These are phyloP conservation scores for peach (Prunus persica) DNA, from an alignment of 306 rosid species.

Conservation along the genomic window Prunus_persica_NCBIv2 NC_034012.1:16831001-16831500, in stretches of 20 bases:
- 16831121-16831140: not conserved
- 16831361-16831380: constrained; percentile 68
- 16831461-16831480: constrained; percentile 84
- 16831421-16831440: constrained; percentile 95
- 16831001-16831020: constrained; percentile 66
- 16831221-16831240: too few species aligned
- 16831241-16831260: too few species aligned
- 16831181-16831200: not conserved
- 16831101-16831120: constrained; percentile 39
- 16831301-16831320: not conserved
- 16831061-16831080: constrained; percentile 46
- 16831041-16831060: constrained; percentile 59
- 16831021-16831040: constrained; percentile 50
- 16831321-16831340: constrained; percentile 48
- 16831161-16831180: not conserved
- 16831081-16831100: constrained; percentile 32
- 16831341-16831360: constrained; percentile 70
- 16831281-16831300: not conserved
- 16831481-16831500: constrained; percentile 81
- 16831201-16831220: not conserved
- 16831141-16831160: not conserved
- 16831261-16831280: too few species aligned
- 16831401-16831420: constrained; percentile 94
- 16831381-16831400: constrained; percentile 84
- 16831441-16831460: constrained; percentile 85